Evolutionary conservation across 306 rosid species (phyloP), one percentile per base, ranked within the genome.

Genomic region (Senna tora): DNA sequence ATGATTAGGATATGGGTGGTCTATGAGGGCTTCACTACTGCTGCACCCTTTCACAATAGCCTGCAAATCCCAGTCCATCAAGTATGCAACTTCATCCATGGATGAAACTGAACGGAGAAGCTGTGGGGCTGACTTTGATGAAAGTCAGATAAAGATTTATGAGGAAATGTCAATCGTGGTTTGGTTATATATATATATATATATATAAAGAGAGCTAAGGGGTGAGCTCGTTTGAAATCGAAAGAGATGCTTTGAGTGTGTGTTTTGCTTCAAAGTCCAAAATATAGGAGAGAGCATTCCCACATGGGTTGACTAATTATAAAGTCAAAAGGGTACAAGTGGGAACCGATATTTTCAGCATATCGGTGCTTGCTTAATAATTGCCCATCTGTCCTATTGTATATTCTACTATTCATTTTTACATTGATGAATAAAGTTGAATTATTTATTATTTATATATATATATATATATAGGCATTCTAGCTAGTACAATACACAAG

Each of bases 51-150:
- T 83, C 19, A 90, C 94, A 54, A 92, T 79, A 39, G 97, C 91
- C 38, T 89, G 91, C 87, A 94, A 86, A 78, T 85, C 99, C 97
- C 99, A 94, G 42, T 85, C 89, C 76, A 87, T 91, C 75, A 83
- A 77, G 61, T 20, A 47, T 4, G 67, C 81, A 75, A 67, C 43
- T 36, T 72, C 84, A 65, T 64, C 77, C 83, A 75, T 74, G n/a
- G n/a, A n/a, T n/a, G 55, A 39, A 30, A 30, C 7, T 2, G 1
- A 19, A 64, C 32, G 6, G 25, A 21, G 5, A 19, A 25, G 70
- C 14, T 53, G 1, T 53, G 1, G 42, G 17, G 74, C 67, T 82
- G 67, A 54, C 53, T 76, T 63, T 36, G 11, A 55, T 13, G 17
- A 6, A 28, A 68, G 42, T 73, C 17, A 61, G 81, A 59, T 59